phyloP scores from a whole-genome alignment of 768 basidiomycete genomes.

The Crucibulum laeve region DNA sequence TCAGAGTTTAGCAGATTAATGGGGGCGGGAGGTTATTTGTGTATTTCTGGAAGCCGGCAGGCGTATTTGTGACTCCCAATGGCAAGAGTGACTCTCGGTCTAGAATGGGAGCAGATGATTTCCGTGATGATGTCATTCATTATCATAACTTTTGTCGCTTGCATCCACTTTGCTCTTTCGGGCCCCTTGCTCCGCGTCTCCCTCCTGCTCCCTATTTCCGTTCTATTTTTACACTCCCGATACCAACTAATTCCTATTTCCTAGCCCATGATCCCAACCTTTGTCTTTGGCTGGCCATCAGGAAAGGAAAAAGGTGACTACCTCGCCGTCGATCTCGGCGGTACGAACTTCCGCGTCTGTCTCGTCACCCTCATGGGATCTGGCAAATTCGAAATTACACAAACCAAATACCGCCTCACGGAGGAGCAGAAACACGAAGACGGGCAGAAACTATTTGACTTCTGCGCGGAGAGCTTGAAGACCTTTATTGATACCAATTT shows the following conservation, averaged over 20 bases:
- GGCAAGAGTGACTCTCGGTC: no score
- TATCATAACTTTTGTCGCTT: no score
- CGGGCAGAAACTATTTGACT: conserved; percentile 94
- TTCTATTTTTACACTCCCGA: conserved; percentile 2
- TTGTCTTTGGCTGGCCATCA: conserved; percentile 92
- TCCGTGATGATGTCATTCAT: no score
- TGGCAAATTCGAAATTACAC: conserved; percentile 97
- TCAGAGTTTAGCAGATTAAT: no score
- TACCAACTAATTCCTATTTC: conserved; percentile 9
- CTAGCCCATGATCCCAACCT: conserved; percentile 96
- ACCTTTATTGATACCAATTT: conserved; percentile 80
- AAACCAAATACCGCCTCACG: conserved; percentile 93
- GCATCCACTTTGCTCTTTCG: no score
- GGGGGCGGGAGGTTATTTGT: no score
- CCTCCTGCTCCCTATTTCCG: conserved; percentile 4
- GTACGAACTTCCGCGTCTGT: conserved; percentile 98
- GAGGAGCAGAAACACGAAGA: conserved; percentile 99
- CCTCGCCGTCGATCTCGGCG: conserved; percentile 88
- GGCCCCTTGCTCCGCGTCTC: no score
- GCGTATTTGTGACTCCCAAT: no score
- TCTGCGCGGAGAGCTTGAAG: conserved; percentile 92
- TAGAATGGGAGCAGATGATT: no score
- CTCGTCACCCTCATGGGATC: conserved; percentile 88
- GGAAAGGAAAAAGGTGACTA: conserved; percentile 87
- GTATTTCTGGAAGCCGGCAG: no score